These are phyloP conservation scores for Fusarium sp. DNA, from an alignment of 2,329 filamentous ascomycete genomes.

Conservation along the genomic window DNA sequence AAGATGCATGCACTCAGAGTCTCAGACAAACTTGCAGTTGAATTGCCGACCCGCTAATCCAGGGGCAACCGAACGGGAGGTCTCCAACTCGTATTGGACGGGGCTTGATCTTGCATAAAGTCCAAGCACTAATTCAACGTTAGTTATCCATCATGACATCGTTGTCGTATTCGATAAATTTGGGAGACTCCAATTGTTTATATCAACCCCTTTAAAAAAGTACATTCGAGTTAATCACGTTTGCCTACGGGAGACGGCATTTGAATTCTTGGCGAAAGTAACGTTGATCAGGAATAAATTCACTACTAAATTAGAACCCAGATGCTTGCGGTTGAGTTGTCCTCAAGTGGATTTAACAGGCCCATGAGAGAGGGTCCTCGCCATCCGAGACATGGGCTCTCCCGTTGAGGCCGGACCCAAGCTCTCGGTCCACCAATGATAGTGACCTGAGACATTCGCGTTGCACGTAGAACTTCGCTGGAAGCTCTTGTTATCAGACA, in stretches of 20 bases:
- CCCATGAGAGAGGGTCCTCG: background rate
- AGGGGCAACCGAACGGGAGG: constrained; percentile 19
- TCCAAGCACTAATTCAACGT: constrained; percentile 2
- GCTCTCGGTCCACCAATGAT: constrained; percentile 5
- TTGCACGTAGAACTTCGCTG: background rate
- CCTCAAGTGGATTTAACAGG: constrained; percentile 2
- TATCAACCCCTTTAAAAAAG: background rate
- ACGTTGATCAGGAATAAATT: background rate
- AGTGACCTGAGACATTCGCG: background rate
- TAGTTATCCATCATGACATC: background rate
- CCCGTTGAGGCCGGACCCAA: constrained; percentile 6
- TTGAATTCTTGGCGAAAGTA: constrained; percentile 18
- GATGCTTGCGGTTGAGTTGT: background rate
- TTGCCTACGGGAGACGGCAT: constrained; percentile 6
- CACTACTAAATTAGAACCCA: constrained; percentile 5
- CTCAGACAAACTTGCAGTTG: background rate
- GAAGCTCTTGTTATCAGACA: background rate
- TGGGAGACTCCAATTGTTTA: background rate
- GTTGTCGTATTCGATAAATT: background rate
- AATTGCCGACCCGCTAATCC: constrained; percentile 25
- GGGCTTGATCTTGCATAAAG: constrained; percentile 33
- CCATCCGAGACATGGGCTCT: constrained; percentile 14
- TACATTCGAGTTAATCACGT: background rate
- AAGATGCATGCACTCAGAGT: background rate
- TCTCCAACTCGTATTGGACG: constrained; percentile 33